These are phyloP conservation scores for Podospora comata DNA, from an alignment of 495 filamentous ascomycete genomes.

Conservation along the genomic window DNA sequence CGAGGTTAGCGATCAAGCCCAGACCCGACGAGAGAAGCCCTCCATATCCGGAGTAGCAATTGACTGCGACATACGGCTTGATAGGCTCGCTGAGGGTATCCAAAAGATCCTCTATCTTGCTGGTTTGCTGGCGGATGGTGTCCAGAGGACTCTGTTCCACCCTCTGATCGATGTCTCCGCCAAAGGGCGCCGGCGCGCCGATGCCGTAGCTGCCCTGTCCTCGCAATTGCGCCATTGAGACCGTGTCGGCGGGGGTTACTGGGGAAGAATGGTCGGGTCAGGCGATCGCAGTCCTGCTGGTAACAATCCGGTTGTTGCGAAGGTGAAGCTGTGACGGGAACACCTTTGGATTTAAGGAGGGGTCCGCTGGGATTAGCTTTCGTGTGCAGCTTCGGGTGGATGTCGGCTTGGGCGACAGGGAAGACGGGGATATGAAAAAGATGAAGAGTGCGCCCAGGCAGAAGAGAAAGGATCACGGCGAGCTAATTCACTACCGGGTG, in stretches of 20 bases:
- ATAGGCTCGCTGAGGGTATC: conserved; percentile 86
- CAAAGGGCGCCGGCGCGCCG: conserved; percentile 70
- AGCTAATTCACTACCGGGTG: not conserved
- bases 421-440: not conserved
- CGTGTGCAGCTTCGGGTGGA: not conserved
- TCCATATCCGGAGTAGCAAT: not conserved
- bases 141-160: conserved; percentile 82
- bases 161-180: conserved; percentile 49
- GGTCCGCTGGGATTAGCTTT: not conserved
- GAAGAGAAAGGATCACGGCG: not conserved
- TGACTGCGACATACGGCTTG: conserved; percentile 75
- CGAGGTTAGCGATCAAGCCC: conserved; percentile 11
- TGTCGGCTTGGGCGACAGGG: not conserved
- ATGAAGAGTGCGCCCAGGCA: conserved; percentile 2
- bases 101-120: conserved; percentile 94
- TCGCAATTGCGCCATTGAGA: conserved; percentile 86
- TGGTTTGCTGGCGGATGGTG: conserved; percentile 87
- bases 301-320: conserved; percentile 14
- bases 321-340: not conserved
- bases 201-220: conserved; percentile 96
- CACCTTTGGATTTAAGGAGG: not conserved
- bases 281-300: conserved; percentile 29
- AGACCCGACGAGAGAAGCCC: not conserved
- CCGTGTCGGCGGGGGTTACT: conserved; percentile 8
- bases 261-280: conserved; percentile 6